Evolutionary conservation across 2,329 filamentous ascomycete species (phyloP), one percentile per base, ranked within the genome.

Genomic region (Byssothecium circinans): DNA sequence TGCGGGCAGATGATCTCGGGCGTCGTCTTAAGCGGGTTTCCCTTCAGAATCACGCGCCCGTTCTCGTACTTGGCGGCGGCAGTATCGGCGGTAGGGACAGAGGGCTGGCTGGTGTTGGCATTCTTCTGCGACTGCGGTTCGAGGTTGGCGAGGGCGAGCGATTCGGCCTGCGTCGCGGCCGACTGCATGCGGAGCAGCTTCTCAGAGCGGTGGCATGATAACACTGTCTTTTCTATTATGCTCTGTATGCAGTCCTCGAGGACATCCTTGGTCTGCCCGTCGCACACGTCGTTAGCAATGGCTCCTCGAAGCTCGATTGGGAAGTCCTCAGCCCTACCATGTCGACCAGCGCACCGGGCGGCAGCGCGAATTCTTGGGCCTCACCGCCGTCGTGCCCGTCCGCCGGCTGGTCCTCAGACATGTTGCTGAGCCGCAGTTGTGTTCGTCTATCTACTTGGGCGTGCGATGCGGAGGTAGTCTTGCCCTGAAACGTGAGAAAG

Each of bases 181-280:
- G 54, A 81, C 74, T 59, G 84, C 83, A 67, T 81, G 47, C 86
- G 83, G 43, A 88, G 83, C 54, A 84, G 81, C 75, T 91, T 91
- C 74, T 92, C 89, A 58, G 88, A 81, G 57, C 86, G 86, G 69
- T 92, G 89, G 33, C 83, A 84, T 68, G 88, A 83, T 62, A 90
- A 78, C 54, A 89, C 77, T 42, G 89, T 78, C 67, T 89, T 86
- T 69, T 88, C 85, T 57, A 91, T 80, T 62, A 91, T 81, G 69
- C 89, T 91, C 75, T 87, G 84, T 52, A 92, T 75, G 46, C 86
- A 73, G 64, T 91, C 87, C 62, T 91, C 86, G 62, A 92, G 79
- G 50, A 92, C 81, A 23, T 66, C 58, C 32, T 49, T 58, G 8
- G 67, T 69, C 69, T 71, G 43, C 29, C 42, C 22, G 38, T 23